Conservation (phyloP, 2,329 filamentous ascomycete genomes). For the Fusarium clavum region DNA sequence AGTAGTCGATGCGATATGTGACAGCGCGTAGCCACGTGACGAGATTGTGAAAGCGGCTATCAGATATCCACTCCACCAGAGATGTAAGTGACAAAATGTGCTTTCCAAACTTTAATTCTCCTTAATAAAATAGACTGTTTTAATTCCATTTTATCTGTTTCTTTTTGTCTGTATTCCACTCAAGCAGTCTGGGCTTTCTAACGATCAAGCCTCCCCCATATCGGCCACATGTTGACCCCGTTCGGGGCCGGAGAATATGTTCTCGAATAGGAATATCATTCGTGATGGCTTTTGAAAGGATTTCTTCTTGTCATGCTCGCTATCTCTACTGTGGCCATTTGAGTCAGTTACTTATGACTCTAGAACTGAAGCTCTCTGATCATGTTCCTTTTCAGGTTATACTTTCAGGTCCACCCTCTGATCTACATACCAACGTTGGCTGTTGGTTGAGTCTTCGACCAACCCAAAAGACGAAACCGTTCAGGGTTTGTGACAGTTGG, state of each 20-base stretch:
- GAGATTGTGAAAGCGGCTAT: not conserved
- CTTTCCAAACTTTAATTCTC: not conserved
- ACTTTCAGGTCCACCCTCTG: slow-evolving; percentile 13
- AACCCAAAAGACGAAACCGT: slow-evolving; percentile 2
- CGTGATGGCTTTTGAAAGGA: not conserved
- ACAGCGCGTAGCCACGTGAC: slow-evolving; percentile 46
- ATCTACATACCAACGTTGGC: slow-evolving; percentile 31
- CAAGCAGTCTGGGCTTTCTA: not conserved
- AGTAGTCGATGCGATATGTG: slow-evolving; percentile 24
- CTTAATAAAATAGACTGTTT: not conserved
- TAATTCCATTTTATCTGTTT: not conserved
- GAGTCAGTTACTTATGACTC: not conserved
- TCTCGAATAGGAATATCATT: slow-evolving; percentile 6
- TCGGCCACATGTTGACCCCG: not conserved
- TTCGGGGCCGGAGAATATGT: slow-evolving; percentile 7
- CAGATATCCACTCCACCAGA: not conserved
- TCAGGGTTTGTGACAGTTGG: slow-evolving; percentile 16
- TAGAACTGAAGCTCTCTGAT: not conserved
- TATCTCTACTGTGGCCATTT: not conserved
- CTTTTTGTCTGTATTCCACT: not conserved
- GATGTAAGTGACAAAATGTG: slow-evolving; percentile 15
- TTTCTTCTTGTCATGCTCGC: not conserved
- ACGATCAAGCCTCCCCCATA: slow-evolving; percentile 3
- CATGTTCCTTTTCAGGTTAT: slow-evolving; percentile 7
- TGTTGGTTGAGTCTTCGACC: not conserved